Base-by-base conservation (phyloP, 2,329 filamentous ascomycete genomes). In the Talaromyces amestolkiae region DNA sequence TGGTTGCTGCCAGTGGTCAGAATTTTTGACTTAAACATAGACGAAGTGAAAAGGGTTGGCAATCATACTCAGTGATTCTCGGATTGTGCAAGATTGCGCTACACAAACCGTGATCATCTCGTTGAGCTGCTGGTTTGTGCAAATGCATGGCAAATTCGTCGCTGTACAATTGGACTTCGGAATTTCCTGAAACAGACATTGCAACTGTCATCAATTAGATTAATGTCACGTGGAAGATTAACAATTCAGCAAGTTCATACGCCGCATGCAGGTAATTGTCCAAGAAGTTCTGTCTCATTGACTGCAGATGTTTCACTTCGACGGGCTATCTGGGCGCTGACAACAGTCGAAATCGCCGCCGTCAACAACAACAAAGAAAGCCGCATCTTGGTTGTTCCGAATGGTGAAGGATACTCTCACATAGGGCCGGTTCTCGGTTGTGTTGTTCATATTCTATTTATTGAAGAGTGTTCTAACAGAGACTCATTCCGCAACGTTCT, bases 141-240 rank as follows among this genome's bases (percentile, higher is more conserved):
- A 82, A 24, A 81, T 72, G 65, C 80, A 82, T 19, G 72, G 70
- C 53, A 74, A 72, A 63, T 81, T 72, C 3, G 79, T 77, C 1
- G 72, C 66, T 3, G 74, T 69, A 65, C 80, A 82, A 10, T 67
- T 68, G 1, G 79, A 81, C 66, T 72, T 69, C 4, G 74, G 69
- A 22, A 78, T 66, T 1, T 70, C 69, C 27, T 49, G n/a, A 45
- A 22, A 3, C n/a, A 45, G n/a, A 45, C 43, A 45, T 45, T 22
- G n/a, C 9, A 45, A 22, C 43, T 45, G 43, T 45, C 41, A 11
- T 45, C 43, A 45, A 11, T 45, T 22, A 11, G n/a, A 11, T 45
- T 5, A 22, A 22, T 45, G 7, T 45, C n/a, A 45, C 43, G 10
- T 45, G n/a, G 43, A 22, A 22, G n/a, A 45, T 45, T 45, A 22